Conservation (phyloP, 805 yeast species). For the Ogataea dorogensis region DNA sequence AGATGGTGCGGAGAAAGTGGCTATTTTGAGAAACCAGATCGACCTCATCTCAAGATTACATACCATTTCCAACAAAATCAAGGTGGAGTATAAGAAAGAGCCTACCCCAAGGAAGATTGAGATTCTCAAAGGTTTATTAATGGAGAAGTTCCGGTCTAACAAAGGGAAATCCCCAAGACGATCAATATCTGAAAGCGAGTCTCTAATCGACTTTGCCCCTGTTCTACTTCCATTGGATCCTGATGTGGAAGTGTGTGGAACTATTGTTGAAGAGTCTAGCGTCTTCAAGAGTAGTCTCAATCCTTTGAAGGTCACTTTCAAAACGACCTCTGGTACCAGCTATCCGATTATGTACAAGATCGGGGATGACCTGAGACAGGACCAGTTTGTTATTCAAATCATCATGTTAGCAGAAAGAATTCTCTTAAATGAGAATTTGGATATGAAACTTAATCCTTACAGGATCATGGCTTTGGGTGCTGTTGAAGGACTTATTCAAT, state of each 20-base stretch:
- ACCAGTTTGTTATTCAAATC: constrained; percentile 93
- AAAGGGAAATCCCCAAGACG: constrained; percentile 14
- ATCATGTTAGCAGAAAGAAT: constrained; percentile 88
- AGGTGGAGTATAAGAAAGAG: constrained; percentile 59
- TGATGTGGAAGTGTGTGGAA: constrained; percentile 65
- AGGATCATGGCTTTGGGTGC: constrained; percentile 88
- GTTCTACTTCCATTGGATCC: constrained; percentile 85
- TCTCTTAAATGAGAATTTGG: constrained; percentile 84
- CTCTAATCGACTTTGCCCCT: constrained; percentile 43
- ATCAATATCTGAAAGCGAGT: constrained; percentile 20
- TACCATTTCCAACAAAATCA: constrained; percentile 60
- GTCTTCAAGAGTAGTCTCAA: constrained; percentile 91
- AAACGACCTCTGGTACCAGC: constrained; percentile 47
- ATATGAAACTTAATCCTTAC: constrained; percentile 83
- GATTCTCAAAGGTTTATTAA: constrained; percentile 54
- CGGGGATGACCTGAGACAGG: constrained; percentile 95
- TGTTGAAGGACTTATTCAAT: constrained; percentile 88
- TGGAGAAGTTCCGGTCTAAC: constrained; percentile 44
- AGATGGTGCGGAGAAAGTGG: constrained; percentile 30
- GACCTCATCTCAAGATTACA: constrained; percentile 66
- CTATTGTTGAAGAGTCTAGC: constrained; percentile 71
- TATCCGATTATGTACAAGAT: constrained; percentile 90
- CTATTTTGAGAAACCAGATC: constrained; percentile 49
- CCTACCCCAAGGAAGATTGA: constrained; percentile 76
- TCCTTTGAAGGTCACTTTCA: constrained; percentile 81